Evolutionary conservation across 352 stramenopile genomes (phyloP).

Genomic region (Blastocystis hominis): DNA sequence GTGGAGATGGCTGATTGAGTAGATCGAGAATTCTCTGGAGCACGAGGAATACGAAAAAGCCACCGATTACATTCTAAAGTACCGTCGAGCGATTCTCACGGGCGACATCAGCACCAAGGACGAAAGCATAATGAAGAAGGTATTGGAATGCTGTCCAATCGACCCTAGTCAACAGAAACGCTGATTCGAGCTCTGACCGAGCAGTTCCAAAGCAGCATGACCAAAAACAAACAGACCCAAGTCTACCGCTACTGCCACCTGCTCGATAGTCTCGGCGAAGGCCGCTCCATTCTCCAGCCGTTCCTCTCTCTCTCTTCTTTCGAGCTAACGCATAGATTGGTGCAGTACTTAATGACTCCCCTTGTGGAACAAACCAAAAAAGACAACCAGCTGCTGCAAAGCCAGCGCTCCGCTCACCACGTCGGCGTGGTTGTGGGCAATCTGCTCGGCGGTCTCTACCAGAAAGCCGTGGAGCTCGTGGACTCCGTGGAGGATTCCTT

Average conservation of each 20-base stretch:
- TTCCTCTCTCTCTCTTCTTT: not conserved
- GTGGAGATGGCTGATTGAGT: not conserved
- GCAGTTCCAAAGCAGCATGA: slow-evolving; percentile 1
- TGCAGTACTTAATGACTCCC: not conserved
- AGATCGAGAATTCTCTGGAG: slow-evolving; percentile 47
- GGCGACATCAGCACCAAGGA: slow-evolving; percentile 48
- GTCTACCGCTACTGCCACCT: slow-evolving; percentile 50
- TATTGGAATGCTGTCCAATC: not conserved
- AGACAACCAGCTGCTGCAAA: not conserved
- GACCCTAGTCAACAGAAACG: slow-evolving; percentile 26
- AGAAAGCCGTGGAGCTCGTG: slow-evolving; percentile 34
- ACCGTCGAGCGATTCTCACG: slow-evolving; percentile 16
- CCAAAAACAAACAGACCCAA: slow-evolving; percentile 17
- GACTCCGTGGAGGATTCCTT: not conserved
- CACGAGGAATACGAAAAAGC: slow-evolving; percentile 51
- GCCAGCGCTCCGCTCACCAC: slow-evolving; percentile 35
- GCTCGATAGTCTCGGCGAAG: slow-evolving; percentile 38
- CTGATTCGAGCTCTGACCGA: slow-evolving; percentile 10
- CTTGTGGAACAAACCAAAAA: not conserved
- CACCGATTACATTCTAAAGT: slow-evolving; percentile 54
- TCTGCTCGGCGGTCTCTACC: not conserved
- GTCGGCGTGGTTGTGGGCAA: slow-evolving; percentile 23
- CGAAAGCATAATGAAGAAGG: slow-evolving; percentile 37
- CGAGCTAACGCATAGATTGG: not conserved
- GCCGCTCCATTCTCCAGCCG: not conserved